Conservation (phyloP, 1,284 basidiomycete genomes). For the Volvariella volvacea region DNA sequence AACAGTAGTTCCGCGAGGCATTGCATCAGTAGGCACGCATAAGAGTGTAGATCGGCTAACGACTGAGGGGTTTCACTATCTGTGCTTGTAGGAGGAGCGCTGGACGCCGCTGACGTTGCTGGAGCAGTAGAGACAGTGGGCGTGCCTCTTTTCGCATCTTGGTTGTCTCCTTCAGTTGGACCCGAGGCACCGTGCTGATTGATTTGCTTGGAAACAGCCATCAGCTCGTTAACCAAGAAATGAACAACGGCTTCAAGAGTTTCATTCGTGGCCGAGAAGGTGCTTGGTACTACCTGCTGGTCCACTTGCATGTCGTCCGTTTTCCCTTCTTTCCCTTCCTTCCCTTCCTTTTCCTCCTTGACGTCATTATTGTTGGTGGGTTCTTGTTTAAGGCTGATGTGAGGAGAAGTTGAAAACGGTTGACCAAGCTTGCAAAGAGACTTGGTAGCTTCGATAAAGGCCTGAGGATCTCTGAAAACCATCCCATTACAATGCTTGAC, state of each 20-base stretch:
- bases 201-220: conserved; percentile 47
- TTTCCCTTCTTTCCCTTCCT: conserved; percentile 16
- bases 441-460: conserved; percentile 73
- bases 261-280: conserved; percentile 26
- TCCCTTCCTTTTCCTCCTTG: no score
- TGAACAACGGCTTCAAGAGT: conserved; percentile 64
- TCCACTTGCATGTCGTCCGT: conserved; percentile 64
- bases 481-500: conserved; percentile 76
- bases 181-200: conserved; percentile 15
- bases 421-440: conserved; percentile 68
- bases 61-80: conserved; percentile 12
- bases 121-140: background rate
- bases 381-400: conserved; percentile 51
- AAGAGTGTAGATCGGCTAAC: conserved; percentile 43
- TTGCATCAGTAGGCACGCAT: conserved; percentile 87
- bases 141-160: background rate
- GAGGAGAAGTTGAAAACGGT: conserved; percentile 55
- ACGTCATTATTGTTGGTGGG: conserved; percentile 9
- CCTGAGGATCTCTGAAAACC: conserved; percentile 74
- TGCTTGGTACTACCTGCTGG: conserved; percentile 23
- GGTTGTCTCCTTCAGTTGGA: background rate
- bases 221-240: conserved; percentile 68
- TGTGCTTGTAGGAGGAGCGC: conserved; percentile 3
- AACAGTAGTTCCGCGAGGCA: conserved; percentile 89
- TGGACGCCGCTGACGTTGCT: background rate